Evolutionary conservation across 2,329 filamentous ascomycete species (phyloP), one percentile per base, ranked within the genome.

Genomic region (Trichoderma koningii): DNA sequence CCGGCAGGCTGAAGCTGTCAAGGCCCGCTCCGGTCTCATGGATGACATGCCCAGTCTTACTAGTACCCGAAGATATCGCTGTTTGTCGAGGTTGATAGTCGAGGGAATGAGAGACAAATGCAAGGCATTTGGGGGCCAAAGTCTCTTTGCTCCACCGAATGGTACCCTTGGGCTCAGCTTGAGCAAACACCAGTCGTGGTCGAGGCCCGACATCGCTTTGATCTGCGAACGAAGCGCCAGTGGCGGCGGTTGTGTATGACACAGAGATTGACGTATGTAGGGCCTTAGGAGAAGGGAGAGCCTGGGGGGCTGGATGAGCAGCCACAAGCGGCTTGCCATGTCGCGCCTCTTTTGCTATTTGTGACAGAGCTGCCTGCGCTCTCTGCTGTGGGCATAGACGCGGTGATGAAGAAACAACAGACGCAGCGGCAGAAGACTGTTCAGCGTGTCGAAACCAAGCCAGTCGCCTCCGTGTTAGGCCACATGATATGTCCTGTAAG

Each of bases 121-220:
- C 41, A 55, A 26, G 50, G 50, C 59, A 38, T 26, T 55, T 53
- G 48, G 52, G 42, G 52, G 45, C 61, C 44, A 56, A 63, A 42
- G 34, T 48, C 42, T n/a, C 23, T 21, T 42, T 34, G 52, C 52
- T 63, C 61, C 61, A 56, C 52, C 15, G 42, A 34, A 42, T 48
- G 21, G 30, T 42, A 30, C 48, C 44, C 44, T 42, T 50, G 30
- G 28, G 48, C 52, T 56, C 61, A 28, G 51, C 51, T 48, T 19
- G 17, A 56, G 52, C 61, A 63, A 63, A 63, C 61, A 56, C 56
- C 9, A n/a, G 52, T n/a, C 21, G 7, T 53, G 52, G 44, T 28
- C 47, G 42, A 55, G 42, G 30, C 34, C n/a, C 7, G 26, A 52
- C 34, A 56, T 34, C 7, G 21, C 5, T 21, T 56, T 50, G 34